Evolutionary conservation across 2,329 filamentous ascomycete species (phyloP).

Genomic region (Apiospora pterosperma): DNA sequence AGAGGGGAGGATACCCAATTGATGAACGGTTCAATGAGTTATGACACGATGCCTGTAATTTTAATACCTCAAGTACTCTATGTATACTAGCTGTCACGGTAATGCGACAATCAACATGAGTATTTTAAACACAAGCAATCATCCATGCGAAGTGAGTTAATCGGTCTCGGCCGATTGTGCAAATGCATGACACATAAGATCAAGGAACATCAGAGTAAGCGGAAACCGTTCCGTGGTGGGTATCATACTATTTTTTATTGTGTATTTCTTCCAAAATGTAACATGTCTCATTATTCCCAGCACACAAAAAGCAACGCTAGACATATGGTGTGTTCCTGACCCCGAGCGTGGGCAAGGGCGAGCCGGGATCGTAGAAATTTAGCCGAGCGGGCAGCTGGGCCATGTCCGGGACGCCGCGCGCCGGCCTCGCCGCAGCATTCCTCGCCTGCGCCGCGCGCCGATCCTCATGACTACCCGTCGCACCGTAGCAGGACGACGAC

Average conservation of each 20-base stretch:
- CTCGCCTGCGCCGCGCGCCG: not conserved
- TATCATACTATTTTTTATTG: too few species aligned
- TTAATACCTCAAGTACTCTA: not conserved
- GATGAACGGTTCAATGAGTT: not conserved
- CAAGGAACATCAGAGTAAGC: too few species aligned
- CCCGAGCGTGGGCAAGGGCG: too few species aligned
- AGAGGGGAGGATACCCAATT: not conserved
- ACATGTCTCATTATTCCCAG: too few species aligned
- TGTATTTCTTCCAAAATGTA: too few species aligned
- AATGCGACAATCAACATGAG: not conserved
- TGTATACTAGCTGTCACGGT: not conserved
- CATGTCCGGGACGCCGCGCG: not conserved
- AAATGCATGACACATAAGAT: too few species aligned
- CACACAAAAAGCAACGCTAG: too few species aligned
- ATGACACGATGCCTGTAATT: not conserved
- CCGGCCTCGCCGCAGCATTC: not conserved
- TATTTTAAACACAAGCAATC: not conserved
- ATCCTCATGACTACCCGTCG: not conserved
- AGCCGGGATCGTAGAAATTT: too few species aligned
- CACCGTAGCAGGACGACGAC: not conserved
- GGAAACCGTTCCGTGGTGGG: too few species aligned
- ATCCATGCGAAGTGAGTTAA: not conserved
- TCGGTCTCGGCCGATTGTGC: too few species aligned
- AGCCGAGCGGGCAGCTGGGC: not conserved
- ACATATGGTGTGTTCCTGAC: too few species aligned